These are phyloP conservation scores for Yamadazyma akitaensis DNA, from an alignment of 805 yeast species.

Conservation along the genomic window DNA sequence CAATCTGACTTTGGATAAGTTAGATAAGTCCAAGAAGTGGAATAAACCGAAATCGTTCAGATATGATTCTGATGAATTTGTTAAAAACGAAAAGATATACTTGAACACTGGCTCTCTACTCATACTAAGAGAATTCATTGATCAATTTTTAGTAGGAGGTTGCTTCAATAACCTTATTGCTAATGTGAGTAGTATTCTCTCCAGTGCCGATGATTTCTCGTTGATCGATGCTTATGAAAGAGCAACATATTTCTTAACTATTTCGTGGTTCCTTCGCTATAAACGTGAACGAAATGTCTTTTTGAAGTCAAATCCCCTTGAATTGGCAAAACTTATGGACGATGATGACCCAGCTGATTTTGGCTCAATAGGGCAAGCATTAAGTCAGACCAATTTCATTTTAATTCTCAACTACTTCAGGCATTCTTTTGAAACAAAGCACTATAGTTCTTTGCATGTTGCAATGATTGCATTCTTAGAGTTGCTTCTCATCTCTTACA, in stretches of 20 bases:
- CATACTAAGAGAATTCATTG: conserved; percentile 46
- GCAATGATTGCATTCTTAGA: conserved; percentile 66
- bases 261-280: conserved; percentile 74
- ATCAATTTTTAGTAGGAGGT: conserved; percentile 59
- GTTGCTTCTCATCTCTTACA: conserved; percentile 47
- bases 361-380: conserved; percentile 50
- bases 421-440: conserved; percentile 38
- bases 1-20: conserved; percentile 52
- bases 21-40: conserved; percentile 73
- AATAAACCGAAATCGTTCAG: conserved; percentile 37
- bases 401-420: conserved; percentile 48
- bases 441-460: conserved; percentile 66
- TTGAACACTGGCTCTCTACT: conserved; percentile 25
- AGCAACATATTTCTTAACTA: conserved; percentile 51
- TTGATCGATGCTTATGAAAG: conserved; percentile 34
- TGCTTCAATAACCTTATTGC: conserved; percentile 67
- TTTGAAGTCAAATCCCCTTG: conserved; percentile 8
- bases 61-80: conserved; percentile 41
- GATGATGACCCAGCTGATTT: conserved; percentile 31
- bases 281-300: conserved; percentile 39
- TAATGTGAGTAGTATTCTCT: conserved; percentile 45
- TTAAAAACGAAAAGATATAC: conserved; percentile 22
- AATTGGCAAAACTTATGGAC: conserved; percentile 12
- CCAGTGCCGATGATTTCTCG: conserved; percentile 27
- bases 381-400: conserved; percentile 60